These are phyloP conservation scores for Pilasporangium apinafurcum DNA, from an alignment of 352 stramenopile species.

Conservation along the genomic window DNA sequence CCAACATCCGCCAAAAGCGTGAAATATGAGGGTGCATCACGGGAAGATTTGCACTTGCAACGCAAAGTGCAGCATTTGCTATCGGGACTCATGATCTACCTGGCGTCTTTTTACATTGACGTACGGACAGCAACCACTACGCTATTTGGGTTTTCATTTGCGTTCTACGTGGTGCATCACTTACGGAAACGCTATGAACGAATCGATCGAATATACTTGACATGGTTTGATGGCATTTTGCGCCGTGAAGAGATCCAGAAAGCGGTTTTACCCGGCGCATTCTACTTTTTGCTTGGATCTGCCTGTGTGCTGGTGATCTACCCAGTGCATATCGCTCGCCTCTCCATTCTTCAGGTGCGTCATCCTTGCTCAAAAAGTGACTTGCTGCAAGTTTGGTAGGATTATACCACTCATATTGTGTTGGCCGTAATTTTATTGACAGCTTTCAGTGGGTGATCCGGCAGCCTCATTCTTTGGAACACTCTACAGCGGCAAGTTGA, in stretches of 20 bases:
- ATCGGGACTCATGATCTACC: constrained; percentile 45
- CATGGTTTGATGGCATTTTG: constrained; percentile 33
- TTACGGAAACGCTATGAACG: constrained; percentile 16
- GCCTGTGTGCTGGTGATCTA: constrained; percentile 29
- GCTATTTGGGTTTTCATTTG: constrained; percentile 24
- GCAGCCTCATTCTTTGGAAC: constrained; percentile 37
- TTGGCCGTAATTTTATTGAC: neutral
- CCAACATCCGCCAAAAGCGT: neutral
- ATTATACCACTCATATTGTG: too few relatives aligned
- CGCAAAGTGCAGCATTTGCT: constrained; percentile 44
- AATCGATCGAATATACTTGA: constrained; percentile 30
- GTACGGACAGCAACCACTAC: constrained; percentile 6
- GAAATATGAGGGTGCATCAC: constrained; percentile 2
- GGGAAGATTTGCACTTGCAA: constrained; percentile 34
- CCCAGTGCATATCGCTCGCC: constrained; percentile 25
- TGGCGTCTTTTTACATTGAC: constrained; percentile 17
- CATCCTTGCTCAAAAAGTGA: too few relatives aligned
- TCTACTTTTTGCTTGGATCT: constrained; percentile 54
- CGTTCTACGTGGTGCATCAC: constrained; percentile 28
- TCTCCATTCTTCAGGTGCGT: constrained; percentile 52
- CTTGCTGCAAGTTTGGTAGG: too few relatives aligned
- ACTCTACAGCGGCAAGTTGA: constrained; percentile 32
- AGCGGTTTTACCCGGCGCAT: constrained; percentile 33
- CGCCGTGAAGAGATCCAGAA: constrained; percentile 33
- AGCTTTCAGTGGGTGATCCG: constrained; percentile 51